Base-by-base conservation (phyloP, 306 rosid species). In the Herpetospermum pedunculosum region DNA sequence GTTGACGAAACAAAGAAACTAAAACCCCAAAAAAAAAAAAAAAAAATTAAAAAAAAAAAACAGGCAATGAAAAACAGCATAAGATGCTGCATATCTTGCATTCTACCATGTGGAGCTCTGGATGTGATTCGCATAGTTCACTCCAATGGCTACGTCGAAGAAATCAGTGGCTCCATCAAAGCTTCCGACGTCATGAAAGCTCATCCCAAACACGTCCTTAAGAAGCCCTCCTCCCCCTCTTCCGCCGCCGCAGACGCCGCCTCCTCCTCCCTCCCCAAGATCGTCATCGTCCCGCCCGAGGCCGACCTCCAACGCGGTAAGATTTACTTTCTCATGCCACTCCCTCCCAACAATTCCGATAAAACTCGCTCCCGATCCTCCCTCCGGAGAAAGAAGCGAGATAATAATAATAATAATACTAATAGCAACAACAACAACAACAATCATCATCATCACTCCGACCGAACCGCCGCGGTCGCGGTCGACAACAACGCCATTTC, bases 261-360 rank as follows among this genome's bases (percentile, higher is more conserved):
- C 73, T 4, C 37, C 65, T 84, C 82, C 13, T 82, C 83, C 54
- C 87, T 82, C 28, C 92, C 90, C 4, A 85, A 80, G 84, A 91
- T 91, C 81, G 88, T 87, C 3, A 77, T 91, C 16, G 92, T 94
- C 53, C 93, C 96, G 0, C 99, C 99, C 5, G 97, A 94, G 3
- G 94, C 96, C 0, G 88, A 88, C 13, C 97, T 94, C 54, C 96
- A 88, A 32, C 97, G 97, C 1, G 97, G 99, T 34, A 94, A 87
- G 90, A 94, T 94, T 83, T 94, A 94, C 87, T 94, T 94, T 82
- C 97, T 94, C 67, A 91, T 90, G 87, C 98, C 96, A 0, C 77
- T 81, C 12, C 90, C 97, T 12, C 72, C 88, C 2, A 26, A 43
- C 0, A n/a, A n/a, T n/a, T 79, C 85, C 0, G 87, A 78, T 5